Evolutionary conservation across 306 rosid genomes (phyloP).

Genomic region (Sindora glabra): DNA sequence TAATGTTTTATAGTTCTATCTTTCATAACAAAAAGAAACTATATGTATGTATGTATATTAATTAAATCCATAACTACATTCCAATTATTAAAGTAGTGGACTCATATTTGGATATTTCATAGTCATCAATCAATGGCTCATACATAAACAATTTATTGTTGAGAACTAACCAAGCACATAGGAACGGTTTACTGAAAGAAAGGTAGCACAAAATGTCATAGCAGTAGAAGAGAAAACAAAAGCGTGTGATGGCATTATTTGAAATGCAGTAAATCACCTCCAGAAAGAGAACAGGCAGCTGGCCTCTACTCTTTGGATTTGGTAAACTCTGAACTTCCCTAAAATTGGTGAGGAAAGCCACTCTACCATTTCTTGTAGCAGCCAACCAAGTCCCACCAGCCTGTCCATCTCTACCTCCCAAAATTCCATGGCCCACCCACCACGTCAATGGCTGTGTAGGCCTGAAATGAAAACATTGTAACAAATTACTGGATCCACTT

Average conservation of each 20-base stretch:
- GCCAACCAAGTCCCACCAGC: conserved; percentile 87
- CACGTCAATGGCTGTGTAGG: conserved; percentile 51
- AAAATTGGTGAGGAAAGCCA: conserved; percentile 68
- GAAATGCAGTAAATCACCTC: conserved; percentile 26
- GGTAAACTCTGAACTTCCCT: conserved; percentile 43
- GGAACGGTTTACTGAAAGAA: too few relatives aligned
- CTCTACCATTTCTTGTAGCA: conserved; percentile 38
- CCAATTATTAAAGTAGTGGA: too few relatives aligned
- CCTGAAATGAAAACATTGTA: conserved; percentile 20
- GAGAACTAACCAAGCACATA: too few relatives aligned
- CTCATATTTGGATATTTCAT: too few relatives aligned
- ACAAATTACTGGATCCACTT: neutral
- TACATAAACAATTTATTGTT: too few relatives aligned
- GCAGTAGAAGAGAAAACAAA: neutral
- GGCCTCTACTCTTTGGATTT: conserved; percentile 60
- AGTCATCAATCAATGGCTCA: too few relatives aligned
- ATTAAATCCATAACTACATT: too few relatives aligned
- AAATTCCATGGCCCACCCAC: conserved; percentile 50
- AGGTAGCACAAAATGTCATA: neutral
- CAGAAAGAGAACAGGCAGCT: conserved; percentile 55
- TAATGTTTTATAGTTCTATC: neutral
- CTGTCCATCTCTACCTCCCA: conserved; percentile 62
- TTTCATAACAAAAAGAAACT: neutral
- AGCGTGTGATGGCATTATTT: neutral
- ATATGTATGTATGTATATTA: too few relatives aligned